phyloP scores from a whole-genome alignment of 495 filamentous ascomycete species.

The Acidomyces sp. region DNA sequence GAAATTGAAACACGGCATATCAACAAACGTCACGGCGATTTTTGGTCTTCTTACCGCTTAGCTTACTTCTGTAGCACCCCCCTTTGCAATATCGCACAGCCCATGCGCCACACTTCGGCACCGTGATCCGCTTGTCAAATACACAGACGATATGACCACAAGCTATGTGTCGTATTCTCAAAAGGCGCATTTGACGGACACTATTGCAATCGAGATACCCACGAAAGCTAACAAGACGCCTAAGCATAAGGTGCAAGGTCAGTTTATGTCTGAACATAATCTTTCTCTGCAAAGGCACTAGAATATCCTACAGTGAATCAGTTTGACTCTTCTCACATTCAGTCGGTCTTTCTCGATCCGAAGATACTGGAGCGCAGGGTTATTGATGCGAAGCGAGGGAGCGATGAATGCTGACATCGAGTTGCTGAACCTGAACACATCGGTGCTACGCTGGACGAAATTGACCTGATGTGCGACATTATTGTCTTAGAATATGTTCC shows the following conservation, averaged over 20 bases:
- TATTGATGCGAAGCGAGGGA: slow-evolving; percentile 6
- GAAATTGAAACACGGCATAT: too few species aligned
- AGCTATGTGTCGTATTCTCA: not conserved
- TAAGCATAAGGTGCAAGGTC: slow-evolving; percentile 3
- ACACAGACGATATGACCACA: too few species aligned
- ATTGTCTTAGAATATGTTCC: too few species aligned
- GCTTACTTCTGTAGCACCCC: too few species aligned
- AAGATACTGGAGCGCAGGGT: slow-evolving; percentile 9
- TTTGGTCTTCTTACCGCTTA: too few species aligned
- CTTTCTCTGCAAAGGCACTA: not conserved
- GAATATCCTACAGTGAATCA: not conserved
- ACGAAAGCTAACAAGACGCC: not conserved
- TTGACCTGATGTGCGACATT: too few species aligned
- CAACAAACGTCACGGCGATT: too few species aligned
- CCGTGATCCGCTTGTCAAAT: too few species aligned
- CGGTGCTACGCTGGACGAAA: too few species aligned
- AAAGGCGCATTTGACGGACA: not conserved
- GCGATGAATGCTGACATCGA: not conserved
- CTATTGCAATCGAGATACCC: not conserved
- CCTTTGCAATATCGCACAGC: too few species aligned
- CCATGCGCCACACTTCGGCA: too few species aligned
- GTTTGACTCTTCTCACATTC: slow-evolving; percentile 9
- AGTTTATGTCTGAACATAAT: not conserved
- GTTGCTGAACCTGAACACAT: too few species aligned
- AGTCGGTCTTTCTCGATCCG: slow-evolving; percentile 16